Evolutionary conservation across 176 grass and related monocot genomes (phyloP), one percentile per base, ranked within the genome.

Genomic region (Otatea glauca): DNA sequence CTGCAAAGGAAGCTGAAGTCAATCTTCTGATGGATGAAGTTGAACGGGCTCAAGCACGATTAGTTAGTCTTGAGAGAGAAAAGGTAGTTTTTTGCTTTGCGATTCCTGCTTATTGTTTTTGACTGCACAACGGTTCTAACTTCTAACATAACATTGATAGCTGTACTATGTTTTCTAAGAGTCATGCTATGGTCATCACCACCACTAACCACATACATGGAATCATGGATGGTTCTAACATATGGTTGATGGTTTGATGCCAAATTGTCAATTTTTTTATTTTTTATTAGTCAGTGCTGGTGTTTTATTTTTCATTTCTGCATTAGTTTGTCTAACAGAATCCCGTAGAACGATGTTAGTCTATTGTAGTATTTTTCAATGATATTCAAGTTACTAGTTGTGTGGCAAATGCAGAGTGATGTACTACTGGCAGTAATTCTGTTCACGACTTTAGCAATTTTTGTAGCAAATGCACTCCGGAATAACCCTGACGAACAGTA

Each of bases 61-160:
- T 99, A 91, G 68, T 94, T 85, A 99, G 93, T 83, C 89, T 99
- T 77, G 96, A 99, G 81, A 96, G 96, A 81, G 96, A 99, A 89
- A 99, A 99, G 91, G 96, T 99, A 83, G 21, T 27, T 18, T 71
- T 90, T 25, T 10, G 2, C 39, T 70, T 74, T 77, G 17, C 21
- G 34, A 61, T 72, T 88, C 10, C 3, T 45, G 24, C 79, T 77
- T 59, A 20, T 24, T 67, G 2, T 64, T 58, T 91, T 62, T 68
- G 38, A 24, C 13, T 66, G 20, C 44, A 58, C 35, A 37, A 51
- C 44, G 1, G 41, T 42, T 42, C 41, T 53, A 50, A 42, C 41
- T 25, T 68, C 14, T 35, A 77, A 58, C 27, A 44, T 35, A 53
- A 76, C 49, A 62, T 80, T 65, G 8, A 20, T 74, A 45, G 37